Conservation (phyloP, 371 early-diverging fungal genomes). For the Chytridium lagenaria region DNA sequence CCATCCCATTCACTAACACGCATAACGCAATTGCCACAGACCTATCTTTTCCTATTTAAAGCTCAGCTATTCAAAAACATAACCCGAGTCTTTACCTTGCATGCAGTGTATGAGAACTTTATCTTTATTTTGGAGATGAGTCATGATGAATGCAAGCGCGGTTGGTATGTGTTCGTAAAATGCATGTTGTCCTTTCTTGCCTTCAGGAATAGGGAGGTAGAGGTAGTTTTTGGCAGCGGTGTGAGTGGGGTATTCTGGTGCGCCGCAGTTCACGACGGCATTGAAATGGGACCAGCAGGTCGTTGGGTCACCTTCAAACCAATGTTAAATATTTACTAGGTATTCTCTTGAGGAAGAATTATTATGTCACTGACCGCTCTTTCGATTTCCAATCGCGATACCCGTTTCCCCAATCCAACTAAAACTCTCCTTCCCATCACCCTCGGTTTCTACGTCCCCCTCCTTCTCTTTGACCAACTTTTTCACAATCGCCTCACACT, state of each 20-base stretch:
- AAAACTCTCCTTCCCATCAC: conserved; percentile 29
- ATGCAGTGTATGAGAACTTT: conserved; percentile 65
- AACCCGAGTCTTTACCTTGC: too few relatives aligned
- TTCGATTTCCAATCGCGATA: conserved; percentile 66
- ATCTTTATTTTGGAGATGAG: neutral
- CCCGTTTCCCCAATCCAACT: conserved; percentile 62
- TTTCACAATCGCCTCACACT: conserved; percentile 58
- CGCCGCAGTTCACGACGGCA: conserved; percentile 70
- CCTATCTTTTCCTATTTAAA: conserved; percentile 72
- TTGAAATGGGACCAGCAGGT: conserved; percentile 67
- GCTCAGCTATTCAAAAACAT: too few relatives aligned
- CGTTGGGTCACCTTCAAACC: conserved; percentile 55
- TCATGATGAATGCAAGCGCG: conserved; percentile 19
- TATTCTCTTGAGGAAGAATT: neutral
- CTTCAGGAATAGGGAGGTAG: conserved; percentile 48
- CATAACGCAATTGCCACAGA: conserved; percentile 81
- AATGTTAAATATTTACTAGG: neutral
- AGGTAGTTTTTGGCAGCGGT: conserved; percentile 19
- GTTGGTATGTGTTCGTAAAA: conserved; percentile 29
- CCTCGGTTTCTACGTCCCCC: neutral
- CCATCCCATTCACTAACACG: conserved; percentile 58
- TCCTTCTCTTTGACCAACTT: neutral
- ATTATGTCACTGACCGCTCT: conserved; percentile 48
- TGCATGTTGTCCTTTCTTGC: conserved; percentile 47
- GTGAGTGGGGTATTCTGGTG: conserved; percentile 44